These are phyloP conservation scores for Myxozyma monticola DNA, from an alignment of 805 yeast species.

Conservation along the genomic window DNA sequence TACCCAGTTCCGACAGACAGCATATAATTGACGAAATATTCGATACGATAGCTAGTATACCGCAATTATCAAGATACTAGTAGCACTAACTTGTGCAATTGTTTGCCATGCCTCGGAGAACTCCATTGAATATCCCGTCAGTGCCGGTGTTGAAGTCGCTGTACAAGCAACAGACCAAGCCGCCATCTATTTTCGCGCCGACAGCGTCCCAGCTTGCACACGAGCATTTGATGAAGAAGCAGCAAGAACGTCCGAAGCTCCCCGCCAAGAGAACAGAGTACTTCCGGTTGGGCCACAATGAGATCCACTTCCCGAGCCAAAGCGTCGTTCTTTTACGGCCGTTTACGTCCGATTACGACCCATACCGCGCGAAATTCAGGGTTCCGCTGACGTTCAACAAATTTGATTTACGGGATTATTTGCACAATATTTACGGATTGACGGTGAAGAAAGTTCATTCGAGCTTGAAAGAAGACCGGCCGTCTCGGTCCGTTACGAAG, in stretches of 20 bases:
- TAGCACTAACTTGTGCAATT: too few species aligned
- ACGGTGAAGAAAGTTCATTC: slow-evolving; percentile 75
- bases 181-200: slow-evolving; percentile 13
- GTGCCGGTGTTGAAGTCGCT: slow-evolving; percentile 18
- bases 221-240: slow-evolving; percentile 10
- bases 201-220: slow-evolving; percentile 15
- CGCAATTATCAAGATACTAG: too few species aligned
- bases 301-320: slow-evolving; percentile 83
- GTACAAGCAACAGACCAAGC: slow-evolving; percentile 18
- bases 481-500: slow-evolving; percentile 63
- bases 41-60: too few species aligned
- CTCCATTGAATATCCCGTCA: too few species aligned
- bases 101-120: too few species aligned
- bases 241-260: slow-evolving; percentile 10
- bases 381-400: slow-evolving; percentile 94
- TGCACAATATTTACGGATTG: slow-evolving; percentile 85
- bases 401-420: slow-evolving; percentile 89
- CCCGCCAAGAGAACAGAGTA: slow-evolving; percentile 36
- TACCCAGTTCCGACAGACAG: too few species aligned
- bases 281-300: slow-evolving; percentile 74
- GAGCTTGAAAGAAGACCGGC: slow-evolving; percentile 60
- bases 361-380: slow-evolving; percentile 93
- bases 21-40: too few species aligned
- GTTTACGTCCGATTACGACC: slow-evolving; percentile 41
- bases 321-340: slow-evolving; percentile 79